These are phyloP conservation scores for Boletus barrowsii DNA, from an alignment of 768 basidiomycete genomes.

Conservation along the genomic window DNA sequence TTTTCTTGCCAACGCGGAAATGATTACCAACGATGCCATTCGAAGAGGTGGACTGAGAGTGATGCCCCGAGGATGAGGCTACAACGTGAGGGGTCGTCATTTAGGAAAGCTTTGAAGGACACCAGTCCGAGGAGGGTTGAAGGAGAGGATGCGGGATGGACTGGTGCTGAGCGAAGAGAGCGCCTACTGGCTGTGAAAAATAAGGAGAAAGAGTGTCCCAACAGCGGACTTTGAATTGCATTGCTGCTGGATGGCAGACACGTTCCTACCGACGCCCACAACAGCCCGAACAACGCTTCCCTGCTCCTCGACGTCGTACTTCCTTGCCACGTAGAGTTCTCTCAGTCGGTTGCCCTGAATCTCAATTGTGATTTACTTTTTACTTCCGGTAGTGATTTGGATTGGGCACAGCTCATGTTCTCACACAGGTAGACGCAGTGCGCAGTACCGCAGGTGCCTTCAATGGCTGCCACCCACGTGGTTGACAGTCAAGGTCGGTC, in stretches of 20 bases:
- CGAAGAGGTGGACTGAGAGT: constrained; percentile 56
- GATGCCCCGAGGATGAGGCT: constrained; percentile 71
- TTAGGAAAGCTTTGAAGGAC: constrained; percentile 14
- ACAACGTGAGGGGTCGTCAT: constrained; percentile 87
- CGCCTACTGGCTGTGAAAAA: constrained; percentile 25
- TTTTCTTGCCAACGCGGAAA: constrained; percentile 95
- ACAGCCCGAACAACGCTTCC: background rate
- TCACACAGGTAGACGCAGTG: background rate
- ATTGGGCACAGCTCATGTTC: constrained; percentile 12
- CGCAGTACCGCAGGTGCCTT: background rate
- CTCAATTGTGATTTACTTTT: constrained; percentile 1
- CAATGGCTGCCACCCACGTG: background rate
- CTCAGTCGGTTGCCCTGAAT: background rate
- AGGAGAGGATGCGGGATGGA: constrained; percentile 22
- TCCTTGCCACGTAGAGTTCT: too few species aligned
- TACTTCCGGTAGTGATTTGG: background rate
- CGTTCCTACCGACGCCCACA: constrained; percentile 18
- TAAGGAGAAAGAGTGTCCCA: constrained; percentile 22
- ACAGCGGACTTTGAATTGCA: constrained; percentile 34
- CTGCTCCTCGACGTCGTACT: background rate
- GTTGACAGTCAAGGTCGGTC: background rate
- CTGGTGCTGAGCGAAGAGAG: constrained; percentile 23
- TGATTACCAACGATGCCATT: constrained; percentile 78
- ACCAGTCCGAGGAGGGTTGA: constrained; percentile 29
- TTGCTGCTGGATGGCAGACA: constrained; percentile 24